A percentile compares a stretch with the other conserved stretches of the same genome.
Evolutionary conservation across 2,329 filamentous ascomycete genomes (phyloP).

Genomic region (Tolypocladium sp.): DNA sequence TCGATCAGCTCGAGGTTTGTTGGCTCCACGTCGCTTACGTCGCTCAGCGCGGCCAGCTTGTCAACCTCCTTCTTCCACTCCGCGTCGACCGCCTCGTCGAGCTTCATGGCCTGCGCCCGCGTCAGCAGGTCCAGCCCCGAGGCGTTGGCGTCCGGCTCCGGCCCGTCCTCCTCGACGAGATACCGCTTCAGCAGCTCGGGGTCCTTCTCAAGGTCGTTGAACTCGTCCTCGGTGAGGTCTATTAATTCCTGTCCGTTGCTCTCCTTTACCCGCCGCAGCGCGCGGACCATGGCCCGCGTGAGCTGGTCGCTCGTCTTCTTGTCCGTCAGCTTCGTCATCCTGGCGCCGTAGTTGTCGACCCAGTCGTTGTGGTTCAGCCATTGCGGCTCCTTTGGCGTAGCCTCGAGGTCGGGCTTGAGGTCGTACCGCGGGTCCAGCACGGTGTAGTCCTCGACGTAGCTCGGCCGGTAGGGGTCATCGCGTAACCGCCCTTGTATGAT

Average conservation of each 20-base stretch:
- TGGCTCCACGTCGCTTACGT: slow-evolving; percentile 20
- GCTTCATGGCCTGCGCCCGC: slow-evolving; percentile 24
- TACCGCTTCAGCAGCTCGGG: slow-evolving; percentile 29
- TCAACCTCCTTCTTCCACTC: slow-evolving; percentile 29
- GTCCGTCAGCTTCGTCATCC: slow-evolving; percentile 32
- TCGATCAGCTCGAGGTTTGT: slow-evolving; percentile 26
- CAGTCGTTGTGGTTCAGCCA: slow-evolving; percentile 55
- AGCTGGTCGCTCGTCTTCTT: slow-evolving; percentile 34
- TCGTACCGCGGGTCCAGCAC: slow-evolving; percentile 71
- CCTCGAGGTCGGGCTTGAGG: slow-evolving; percentile 43
- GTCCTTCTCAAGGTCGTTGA: slow-evolving; percentile 28
- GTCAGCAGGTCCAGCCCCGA: slow-evolving; percentile 19
- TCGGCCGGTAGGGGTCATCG: slow-evolving; percentile 60
- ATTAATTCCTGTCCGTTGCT: slow-evolving; percentile 32
- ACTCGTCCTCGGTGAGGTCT: slow-evolving; percentile 41
- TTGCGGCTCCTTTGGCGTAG: slow-evolving; percentile 41
- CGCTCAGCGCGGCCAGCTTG: slow-evolving; percentile 18
- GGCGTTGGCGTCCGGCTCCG: slow-evolving; percentile 14
- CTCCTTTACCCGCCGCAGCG: slow-evolving; percentile 31
- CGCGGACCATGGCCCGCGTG: slow-evolving; percentile 29
- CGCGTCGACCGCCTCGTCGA: slow-evolving; percentile 25
- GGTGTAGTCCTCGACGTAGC: slow-evolving; percentile 78
- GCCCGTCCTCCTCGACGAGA: slow-evolving; percentile 19
- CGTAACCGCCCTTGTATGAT: slow-evolving; percentile 63
- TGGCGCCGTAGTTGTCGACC: slow-evolving; percentile 43